phyloP scores from a whole-genome alignment of 2,329 filamentous ascomycete species.

The Boeremia lycopersici region DNA sequence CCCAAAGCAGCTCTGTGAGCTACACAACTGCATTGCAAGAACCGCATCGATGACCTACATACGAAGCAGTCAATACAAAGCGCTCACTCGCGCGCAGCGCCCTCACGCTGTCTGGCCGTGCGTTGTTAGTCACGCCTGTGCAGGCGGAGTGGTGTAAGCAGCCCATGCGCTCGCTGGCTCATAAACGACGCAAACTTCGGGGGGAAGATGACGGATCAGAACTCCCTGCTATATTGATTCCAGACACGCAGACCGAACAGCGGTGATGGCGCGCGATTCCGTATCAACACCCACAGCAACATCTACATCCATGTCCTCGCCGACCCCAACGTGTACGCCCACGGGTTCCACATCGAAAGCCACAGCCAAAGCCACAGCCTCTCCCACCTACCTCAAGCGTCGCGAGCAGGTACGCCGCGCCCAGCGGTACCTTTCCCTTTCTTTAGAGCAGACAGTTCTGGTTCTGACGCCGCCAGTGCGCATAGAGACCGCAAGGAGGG shows the following conservation, averaged over 20 bases:
- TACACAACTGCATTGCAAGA: too few relatives aligned
- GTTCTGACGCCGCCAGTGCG: slow-evolving; percentile 14
- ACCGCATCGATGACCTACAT: too few relatives aligned
- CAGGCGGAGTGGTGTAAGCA: too few relatives aligned
- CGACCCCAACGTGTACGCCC: background rate
- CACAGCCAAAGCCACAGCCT: background rate
- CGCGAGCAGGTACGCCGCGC: slow-evolving; percentile 47
- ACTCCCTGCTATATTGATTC: background rate
- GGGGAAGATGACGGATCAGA: too few relatives aligned
- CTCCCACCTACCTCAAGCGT: slow-evolving; percentile 29
- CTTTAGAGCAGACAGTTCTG: background rate
- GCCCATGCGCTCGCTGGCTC: too few relatives aligned
- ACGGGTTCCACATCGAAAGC: background rate
- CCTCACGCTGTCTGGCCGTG: too few relatives aligned
- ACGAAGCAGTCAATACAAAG: too few relatives aligned
- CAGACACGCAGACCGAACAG: background rate
- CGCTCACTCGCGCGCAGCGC: too few relatives aligned
- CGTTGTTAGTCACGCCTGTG: too few relatives aligned
- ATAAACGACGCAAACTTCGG: too few relatives aligned
- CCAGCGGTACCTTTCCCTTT: slow-evolving; percentile 29
- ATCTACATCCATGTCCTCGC: background rate
- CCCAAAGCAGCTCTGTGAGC: background rate
- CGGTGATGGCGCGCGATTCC: background rate
- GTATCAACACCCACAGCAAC: too few relatives aligned
- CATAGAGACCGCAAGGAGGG: slow-evolving; percentile 36